Percentiles rank a stretch among this genome's conserved stretches.
Conservation (phyloP, 768 basidiomycete species). For the Suillus placidus region DNA sequence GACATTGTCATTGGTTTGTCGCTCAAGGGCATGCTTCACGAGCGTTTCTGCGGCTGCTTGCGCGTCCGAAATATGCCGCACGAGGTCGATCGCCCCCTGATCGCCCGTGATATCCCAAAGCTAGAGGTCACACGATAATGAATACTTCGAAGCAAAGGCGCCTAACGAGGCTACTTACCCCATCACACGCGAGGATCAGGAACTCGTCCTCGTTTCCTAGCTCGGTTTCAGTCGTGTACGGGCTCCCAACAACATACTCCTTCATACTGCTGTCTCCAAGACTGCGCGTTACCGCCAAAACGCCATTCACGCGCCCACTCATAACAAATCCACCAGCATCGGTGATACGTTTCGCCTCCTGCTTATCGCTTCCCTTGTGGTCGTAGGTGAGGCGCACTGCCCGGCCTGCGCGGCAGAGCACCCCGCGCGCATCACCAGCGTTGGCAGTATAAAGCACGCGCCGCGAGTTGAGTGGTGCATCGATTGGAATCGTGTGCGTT, state of each 20-base stretch:
- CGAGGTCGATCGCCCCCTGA: constrained; percentile 86
- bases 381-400: constrained; percentile 96
- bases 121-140: constrained; percentile 42
- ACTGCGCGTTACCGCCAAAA: constrained; percentile 93
- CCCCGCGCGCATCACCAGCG: constrained; percentile 94
- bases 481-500: constrained; percentile 39
- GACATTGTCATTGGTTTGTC: constrained; percentile 95
- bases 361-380: constrained; percentile 96
- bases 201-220: constrained; percentile 92
- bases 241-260: constrained; percentile 97
- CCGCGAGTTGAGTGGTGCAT: constrained; percentile 53
- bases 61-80: constrained; percentile 71
- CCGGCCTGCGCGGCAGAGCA: constrained; percentile 87
- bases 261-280: constrained; percentile 99
- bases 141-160: neutral
- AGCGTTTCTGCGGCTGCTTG: constrained; percentile 80
- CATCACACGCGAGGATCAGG: constrained; percentile 95
- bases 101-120: constrained; percentile 96
- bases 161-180: constrained; percentile 57
- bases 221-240: constrained; percentile 98
- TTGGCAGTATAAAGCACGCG: constrained; percentile 95
- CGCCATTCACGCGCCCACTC: constrained; percentile 98
- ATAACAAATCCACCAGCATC: constrained; percentile 99
- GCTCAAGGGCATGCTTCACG: constrained; percentile 81
- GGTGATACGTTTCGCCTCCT: constrained; percentile 96